phyloP scores from a whole-genome alignment of 306 rosid genomes.

The Castanea mollissima region DNA sequence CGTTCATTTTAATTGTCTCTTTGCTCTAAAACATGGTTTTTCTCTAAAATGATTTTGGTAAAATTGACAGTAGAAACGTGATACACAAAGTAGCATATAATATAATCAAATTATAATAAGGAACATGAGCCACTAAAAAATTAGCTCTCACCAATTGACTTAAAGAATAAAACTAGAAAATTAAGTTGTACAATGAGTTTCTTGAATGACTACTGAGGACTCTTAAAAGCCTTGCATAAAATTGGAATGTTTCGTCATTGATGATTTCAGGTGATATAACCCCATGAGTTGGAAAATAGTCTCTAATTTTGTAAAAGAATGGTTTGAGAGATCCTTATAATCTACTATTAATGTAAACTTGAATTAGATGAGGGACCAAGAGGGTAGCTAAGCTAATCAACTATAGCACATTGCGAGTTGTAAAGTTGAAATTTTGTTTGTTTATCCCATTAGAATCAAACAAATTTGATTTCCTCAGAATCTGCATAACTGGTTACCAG shows the following conservation, averaged over 20 bases:
- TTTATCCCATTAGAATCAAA: no score
- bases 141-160: neutral
- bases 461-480: no score
- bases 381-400: no score
- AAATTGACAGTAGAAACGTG: neutral
- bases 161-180: no score
- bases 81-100: no score
- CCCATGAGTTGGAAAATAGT: neutral
- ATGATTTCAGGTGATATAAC: neutral
- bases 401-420: no score
- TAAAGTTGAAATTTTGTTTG: no score
- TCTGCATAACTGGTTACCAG: no score
- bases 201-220: neutral
- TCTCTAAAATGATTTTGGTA: neutral
- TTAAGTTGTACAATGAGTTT: no score
- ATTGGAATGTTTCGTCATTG: neutral
- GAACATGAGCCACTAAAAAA: neutral
- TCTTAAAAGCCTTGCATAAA: neutral
- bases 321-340: neutral
- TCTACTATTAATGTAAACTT: neutral
- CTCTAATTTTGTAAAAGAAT: neutral
- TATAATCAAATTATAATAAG: no score
- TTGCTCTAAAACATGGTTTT: neutral
- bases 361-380: no score
- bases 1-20: slow-evolving; percentile 2